These are phyloP conservation scores for Penicillium angulare DNA, from an alignment of 495 filamentous ascomycete species.

Conservation along the genomic window DNA sequence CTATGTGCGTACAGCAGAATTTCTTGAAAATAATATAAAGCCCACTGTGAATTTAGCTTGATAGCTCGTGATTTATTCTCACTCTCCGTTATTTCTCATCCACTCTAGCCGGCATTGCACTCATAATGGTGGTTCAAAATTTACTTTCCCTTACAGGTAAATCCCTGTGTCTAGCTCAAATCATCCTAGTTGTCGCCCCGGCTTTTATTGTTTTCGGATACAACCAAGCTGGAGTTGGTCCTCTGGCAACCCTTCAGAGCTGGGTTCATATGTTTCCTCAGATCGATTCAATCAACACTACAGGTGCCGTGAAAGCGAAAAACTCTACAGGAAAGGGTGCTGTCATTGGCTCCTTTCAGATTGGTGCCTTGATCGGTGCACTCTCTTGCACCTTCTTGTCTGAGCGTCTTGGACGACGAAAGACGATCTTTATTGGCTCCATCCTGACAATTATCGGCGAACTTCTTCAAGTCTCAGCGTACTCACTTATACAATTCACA, in stretches of 20 bases:
- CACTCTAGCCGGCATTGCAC: background rate
- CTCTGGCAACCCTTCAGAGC: slow-evolving; percentile 25
- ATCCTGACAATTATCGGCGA: slow-evolving; percentile 51
- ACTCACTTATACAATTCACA: slow-evolving; percentile 32
- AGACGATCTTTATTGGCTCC: slow-evolving; percentile 52
- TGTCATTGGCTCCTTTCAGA: slow-evolving; percentile 40
- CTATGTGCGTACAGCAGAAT: too few relatives aligned
- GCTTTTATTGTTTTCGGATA: slow-evolving; percentile 35
- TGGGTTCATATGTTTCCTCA: slow-evolving; percentile 31
- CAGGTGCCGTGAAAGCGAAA: slow-evolving; percentile 12
- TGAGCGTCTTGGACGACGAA: slow-evolving; percentile 54
- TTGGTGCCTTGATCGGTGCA: slow-evolving; percentile 43
- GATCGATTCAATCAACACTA: slow-evolving; percentile 33
- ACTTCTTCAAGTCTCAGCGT: slow-evolving; percentile 50
- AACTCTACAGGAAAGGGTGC: slow-evolving; percentile 38
- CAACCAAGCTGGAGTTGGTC: slow-evolving; percentile 30
- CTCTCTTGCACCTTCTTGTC: slow-evolving; percentile 38
- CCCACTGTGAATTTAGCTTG: too few relatives aligned
- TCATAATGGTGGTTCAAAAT: background rate
- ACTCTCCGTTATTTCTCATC: background rate
- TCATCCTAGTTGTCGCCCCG: slow-evolving; percentile 33
- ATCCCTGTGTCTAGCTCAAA: slow-evolving; percentile 23
- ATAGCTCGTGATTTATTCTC: too few relatives aligned
- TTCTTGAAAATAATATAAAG: too few relatives aligned
- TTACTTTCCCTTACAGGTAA: slow-evolving; percentile 3